A percentile compares a stretch with the other conserved stretches of the same genome.
phyloP scores from a whole-genome alignment of 371 early-diverging fungal genomes.

The Mucor circinelloides region DNA sequence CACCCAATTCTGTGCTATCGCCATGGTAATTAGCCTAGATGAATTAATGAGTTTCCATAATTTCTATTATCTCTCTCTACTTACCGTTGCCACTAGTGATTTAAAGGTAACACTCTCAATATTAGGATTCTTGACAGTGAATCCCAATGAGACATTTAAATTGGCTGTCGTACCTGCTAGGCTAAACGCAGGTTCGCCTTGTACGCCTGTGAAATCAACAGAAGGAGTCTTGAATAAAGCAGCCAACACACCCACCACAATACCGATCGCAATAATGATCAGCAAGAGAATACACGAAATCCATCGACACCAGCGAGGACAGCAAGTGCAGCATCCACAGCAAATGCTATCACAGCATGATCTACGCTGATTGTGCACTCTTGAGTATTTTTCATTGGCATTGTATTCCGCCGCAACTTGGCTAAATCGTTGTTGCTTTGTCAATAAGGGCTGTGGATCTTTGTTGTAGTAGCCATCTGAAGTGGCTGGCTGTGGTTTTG shows the following conservation, averaged over 20 bases:
- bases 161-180: conserved; percentile 23
- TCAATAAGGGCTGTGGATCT: background rate
- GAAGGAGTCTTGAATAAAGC: conserved; percentile 44
- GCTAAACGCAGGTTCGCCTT: conserved; percentile 31
- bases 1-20: conserved; percentile 45
- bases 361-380: background rate
- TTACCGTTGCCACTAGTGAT: conserved; percentile 56
- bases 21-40: conserved; percentile 57
- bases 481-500: background rate
- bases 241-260: conserved; percentile 42
- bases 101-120: conserved; percentile 59
- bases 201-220: conserved; percentile 38
- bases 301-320: conserved; percentile 50
- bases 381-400: conserved; percentile 2
- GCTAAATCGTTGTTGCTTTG: background rate
- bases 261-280: conserved; percentile 38
- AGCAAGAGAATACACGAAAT: conserved; percentile 34
- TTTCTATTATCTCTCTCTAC: background rate
- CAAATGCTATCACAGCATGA: conserved; percentile 46
- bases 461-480: conserved; percentile 12
- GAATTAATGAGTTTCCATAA: background rate
- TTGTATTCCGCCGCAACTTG: background rate
- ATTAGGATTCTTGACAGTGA: conserved; percentile 59
- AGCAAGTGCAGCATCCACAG: conserved; percentile 53
- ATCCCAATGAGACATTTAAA: conserved; percentile 37